phyloP scores from a whole-genome alignment of 2,329 filamentous ascomycete genomes.

The Calonectria naviculata region DNA sequence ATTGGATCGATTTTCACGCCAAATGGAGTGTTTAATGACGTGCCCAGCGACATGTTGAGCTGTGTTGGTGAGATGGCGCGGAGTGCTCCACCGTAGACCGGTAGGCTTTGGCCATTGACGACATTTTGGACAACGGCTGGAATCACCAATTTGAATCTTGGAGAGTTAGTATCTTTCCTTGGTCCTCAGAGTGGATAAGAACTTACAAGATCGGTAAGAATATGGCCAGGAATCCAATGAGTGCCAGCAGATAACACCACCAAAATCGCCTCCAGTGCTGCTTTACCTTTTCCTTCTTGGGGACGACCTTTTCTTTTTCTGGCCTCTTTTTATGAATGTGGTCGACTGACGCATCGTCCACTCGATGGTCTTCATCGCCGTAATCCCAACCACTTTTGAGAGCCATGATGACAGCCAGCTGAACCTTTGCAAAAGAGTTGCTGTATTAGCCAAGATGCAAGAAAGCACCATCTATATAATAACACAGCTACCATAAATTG shows the following conservation, averaged over 20 bases:
- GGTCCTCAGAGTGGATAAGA: no score
- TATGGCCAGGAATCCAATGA: conserved; percentile 55
- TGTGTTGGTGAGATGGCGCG: conserved; percentile 45
- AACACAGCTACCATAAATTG: neutral
- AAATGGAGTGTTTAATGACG: conserved; percentile 51
- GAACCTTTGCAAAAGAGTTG: neutral
- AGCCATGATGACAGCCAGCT: neutral
- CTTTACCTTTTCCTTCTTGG: conserved; percentile 50
- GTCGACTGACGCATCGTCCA: conserved; percentile 9
- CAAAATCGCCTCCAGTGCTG: conserved; percentile 55
- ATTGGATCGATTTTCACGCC: conserved; percentile 51
- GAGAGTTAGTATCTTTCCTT: neutral
- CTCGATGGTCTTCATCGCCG: neutral
- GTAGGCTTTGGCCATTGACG: conserved; percentile 53
- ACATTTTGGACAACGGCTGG: conserved; percentile 59
- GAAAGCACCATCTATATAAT: neutral
- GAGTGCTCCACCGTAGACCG: conserved; percentile 50
- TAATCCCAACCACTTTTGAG: conserved; percentile 1
- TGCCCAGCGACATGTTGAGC: conserved; percentile 50
- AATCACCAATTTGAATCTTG: conserved; percentile 58
- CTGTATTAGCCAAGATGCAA: neutral
- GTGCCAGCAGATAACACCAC: conserved; percentile 55
- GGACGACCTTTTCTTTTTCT: neutral
- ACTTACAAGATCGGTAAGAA: conserved; percentile 59
- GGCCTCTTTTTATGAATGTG: conserved; percentile 28